phyloP scores from a whole-genome alignment of 257 asterid species.

The Petrea volubilis region DNA sequence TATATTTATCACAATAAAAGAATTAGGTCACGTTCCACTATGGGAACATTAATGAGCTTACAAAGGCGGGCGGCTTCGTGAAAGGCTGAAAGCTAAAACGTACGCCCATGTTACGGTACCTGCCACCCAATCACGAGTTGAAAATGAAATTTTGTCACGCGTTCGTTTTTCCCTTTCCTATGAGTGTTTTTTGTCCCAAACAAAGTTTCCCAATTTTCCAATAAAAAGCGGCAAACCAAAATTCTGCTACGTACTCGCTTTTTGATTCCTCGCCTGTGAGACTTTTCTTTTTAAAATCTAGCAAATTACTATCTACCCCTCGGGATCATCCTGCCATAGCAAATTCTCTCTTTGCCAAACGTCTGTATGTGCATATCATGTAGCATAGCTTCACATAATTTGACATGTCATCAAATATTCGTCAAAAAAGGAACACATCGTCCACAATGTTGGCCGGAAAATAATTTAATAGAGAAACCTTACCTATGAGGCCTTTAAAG shows the following conservation, averaged over 20 bases:
- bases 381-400: too few relatives aligned
- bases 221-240: background rate
- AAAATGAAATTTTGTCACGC: background rate
- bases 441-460: too few relatives aligned
- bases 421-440: too few relatives aligned
- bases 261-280: background rate
- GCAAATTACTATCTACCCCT: background rate
- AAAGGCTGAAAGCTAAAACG: background rate
- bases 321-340: background rate
- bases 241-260: background rate
- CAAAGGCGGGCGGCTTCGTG: background rate
- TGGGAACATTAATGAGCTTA: background rate
- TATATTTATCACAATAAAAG: too few relatives aligned
- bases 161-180: background rate
- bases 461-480: too few relatives aligned
- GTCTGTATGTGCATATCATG: too few relatives aligned
- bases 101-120: background rate
- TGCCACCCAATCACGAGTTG: background rate
- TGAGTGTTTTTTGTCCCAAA: background rate
- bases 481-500: too few relatives aligned
- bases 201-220: background rate
- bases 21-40: too few relatives aligned
- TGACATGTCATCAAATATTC: too few relatives aligned
- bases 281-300: too few relatives aligned
- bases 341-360: background rate